phyloP scores from a whole-genome alignment of 2,329 filamentous ascomycete species.

The Allantophomopsis cytisporea region DNA sequence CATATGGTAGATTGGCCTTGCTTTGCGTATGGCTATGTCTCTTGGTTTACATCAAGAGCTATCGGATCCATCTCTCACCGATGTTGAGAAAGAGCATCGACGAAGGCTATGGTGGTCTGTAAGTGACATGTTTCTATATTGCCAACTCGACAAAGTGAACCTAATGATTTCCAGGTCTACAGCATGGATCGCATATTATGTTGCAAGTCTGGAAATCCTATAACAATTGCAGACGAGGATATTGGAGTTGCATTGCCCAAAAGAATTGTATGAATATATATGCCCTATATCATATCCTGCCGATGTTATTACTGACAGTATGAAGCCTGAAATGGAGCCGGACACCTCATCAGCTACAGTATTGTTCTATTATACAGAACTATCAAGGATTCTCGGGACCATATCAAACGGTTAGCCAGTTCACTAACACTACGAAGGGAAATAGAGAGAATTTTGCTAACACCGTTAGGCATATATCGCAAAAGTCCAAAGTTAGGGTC shows the following conservation, averaged over 20 bases:
- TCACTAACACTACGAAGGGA: not conserved
- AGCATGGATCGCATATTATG: conserved; percentile 37
- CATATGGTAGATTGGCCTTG: conserved; percentile 27
- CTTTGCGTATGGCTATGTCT: conserved; percentile 41
- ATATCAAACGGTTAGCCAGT: conserved; percentile 23
- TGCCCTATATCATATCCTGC: conserved; percentile 10
- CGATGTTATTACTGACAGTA: too few relatives aligned
- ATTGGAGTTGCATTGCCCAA: conserved; percentile 28
- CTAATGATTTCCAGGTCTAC: too few relatives aligned
- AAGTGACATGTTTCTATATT: too few relatives aligned
- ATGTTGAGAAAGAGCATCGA: conserved; percentile 30
- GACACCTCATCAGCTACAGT: conserved; percentile 31
- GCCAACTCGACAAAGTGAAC: too few relatives aligned
- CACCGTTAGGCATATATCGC: conserved; percentile 29
- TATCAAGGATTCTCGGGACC: conserved; percentile 35
- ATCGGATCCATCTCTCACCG: conserved; percentile 22
- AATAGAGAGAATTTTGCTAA: not conserved
- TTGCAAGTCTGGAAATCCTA: conserved; percentile 38
- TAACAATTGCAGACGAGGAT: conserved; percentile 39
- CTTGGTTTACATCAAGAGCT: conserved; percentile 41
- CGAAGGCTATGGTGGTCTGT: conserved; percentile 42
- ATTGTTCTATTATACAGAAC: conserved; percentile 34
- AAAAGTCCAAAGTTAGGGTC: conserved; percentile 30
- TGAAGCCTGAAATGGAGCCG: conserved; percentile 14
- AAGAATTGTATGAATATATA: conserved; percentile 13